phyloP scores from a whole-genome alignment of 352 stramenopile species.

The Phytophthora aleatoria region DNA sequence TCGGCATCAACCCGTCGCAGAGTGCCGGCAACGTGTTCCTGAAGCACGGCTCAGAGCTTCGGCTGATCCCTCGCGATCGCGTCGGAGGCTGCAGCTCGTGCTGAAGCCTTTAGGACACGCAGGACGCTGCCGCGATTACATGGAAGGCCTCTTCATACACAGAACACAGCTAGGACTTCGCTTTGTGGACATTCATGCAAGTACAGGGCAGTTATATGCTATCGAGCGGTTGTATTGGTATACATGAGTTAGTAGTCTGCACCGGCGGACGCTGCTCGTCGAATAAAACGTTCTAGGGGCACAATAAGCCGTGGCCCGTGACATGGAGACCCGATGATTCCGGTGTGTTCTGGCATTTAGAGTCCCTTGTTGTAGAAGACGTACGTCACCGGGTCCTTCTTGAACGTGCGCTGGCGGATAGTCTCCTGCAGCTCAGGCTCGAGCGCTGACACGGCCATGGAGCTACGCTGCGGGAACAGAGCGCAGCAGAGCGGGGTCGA shows the following conservation, averaged over 20 bases:
- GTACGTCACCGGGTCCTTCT: conserved; percentile 52
- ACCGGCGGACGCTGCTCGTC: conserved; percentile 13
- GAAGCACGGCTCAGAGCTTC: conserved; percentile 84
- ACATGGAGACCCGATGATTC: background rate
- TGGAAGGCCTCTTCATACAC: conserved; percentile 4
- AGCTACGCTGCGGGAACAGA: conserved; percentile 82
- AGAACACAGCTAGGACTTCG: background rate
- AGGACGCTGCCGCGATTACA: background rate
- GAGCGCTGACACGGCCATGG: conserved; percentile 56
- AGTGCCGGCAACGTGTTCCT: conserved; percentile 85
- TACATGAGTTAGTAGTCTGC: conserved; percentile 28
- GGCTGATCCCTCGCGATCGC: conserved; percentile 83
- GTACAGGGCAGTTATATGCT: conserved; percentile 13
- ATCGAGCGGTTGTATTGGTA: conserved; percentile 34
- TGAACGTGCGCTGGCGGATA: conserved; percentile 49
- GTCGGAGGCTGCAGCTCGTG: conserved; percentile 51
- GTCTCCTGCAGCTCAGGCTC: conserved; percentile 71
- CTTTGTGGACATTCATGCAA: background rate
- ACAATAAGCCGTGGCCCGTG: conserved; percentile 8
- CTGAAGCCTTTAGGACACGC: conserved; percentile 5
- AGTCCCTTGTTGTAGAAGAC: conserved; percentile 85
- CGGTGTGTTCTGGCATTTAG: conserved; percentile 21
- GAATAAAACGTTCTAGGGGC: conserved; percentile 19
- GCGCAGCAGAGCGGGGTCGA: conserved; percentile 83
- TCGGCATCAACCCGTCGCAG: conserved; percentile 85